Conservation (phyloP, 2,329 filamentous ascomycete genomes). For the Pseudocercospora macadamiae region DNA sequence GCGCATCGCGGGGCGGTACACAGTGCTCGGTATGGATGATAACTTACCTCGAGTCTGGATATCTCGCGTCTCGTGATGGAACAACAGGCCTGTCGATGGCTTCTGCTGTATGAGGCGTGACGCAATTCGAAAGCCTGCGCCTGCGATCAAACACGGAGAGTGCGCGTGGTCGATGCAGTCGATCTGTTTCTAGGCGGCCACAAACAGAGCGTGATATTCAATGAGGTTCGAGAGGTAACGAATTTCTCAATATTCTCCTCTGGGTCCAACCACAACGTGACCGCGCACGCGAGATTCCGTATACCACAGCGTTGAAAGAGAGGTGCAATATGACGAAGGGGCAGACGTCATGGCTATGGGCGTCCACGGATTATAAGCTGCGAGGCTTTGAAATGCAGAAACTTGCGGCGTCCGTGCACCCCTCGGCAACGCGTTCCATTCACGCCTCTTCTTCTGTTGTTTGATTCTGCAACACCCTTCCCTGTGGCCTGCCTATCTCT, state of each 20-base stretch:
- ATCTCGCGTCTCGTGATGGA: not conserved
- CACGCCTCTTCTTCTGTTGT: not conserved
- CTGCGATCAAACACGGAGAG: not conserved
- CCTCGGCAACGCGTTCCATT: not conserved
- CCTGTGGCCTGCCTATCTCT: no score
- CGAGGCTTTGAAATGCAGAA: no score
- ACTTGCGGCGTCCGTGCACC: not conserved
- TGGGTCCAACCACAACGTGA: not conserved
- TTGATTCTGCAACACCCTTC: no score
- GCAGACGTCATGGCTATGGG: not conserved
- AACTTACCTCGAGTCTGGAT: not conserved
- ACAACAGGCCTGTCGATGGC: slow-evolving; percentile 6
- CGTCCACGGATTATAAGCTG: not conserved
- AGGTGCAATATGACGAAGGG: slow-evolving; percentile 4
- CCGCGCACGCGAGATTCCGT: slow-evolving; percentile 7
- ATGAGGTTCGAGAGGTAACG: not conserved
- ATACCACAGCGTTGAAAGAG: not conserved
- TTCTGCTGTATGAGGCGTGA: not conserved
- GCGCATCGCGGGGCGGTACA: not conserved
- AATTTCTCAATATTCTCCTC: not conserved
- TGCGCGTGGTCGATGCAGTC: not conserved
- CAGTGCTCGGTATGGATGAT: not conserved
- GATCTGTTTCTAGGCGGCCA: not conserved
- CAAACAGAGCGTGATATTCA: not conserved
- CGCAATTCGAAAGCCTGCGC: slow-evolving; percentile 1